Percentiles rank a stretch among this genome's conserved stretches.
These are phyloP conservation scores for Sanguinoderma infundibulare DNA, from an alignment of 1,284 basidiomycete species.

Conservation along the genomic window DNA sequence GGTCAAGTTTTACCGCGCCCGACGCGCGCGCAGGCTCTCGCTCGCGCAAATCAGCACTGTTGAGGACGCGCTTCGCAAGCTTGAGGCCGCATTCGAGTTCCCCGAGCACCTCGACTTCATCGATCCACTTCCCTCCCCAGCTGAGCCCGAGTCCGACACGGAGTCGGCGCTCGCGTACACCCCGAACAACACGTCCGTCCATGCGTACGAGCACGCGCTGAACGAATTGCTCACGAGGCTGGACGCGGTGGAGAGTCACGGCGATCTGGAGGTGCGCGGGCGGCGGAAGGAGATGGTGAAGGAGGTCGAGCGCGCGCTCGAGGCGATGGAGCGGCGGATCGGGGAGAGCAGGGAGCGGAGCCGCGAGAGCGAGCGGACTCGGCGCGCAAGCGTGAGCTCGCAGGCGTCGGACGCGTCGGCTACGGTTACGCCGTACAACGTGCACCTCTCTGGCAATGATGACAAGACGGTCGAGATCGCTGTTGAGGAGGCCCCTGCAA, in stretches of 20 bases:
- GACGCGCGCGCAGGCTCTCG: constrained; percentile 28
- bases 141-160: constrained; percentile 11
- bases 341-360: constrained; percentile 38
- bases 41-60: constrained; percentile 32
- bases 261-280: constrained; percentile 59
- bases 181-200: constrained; percentile 50
- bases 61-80: constrained; percentile 33
- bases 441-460: not conserved
- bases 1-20: constrained; percentile 23
- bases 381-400: constrained; percentile 7
- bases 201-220: constrained; percentile 56
- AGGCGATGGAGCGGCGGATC: constrained; percentile 44
- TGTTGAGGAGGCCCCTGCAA: not conserved
- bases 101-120: constrained; percentile 39
- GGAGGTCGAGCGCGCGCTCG: constrained; percentile 61
- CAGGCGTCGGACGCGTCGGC: not conserved
- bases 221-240: constrained; percentile 64
- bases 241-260: constrained; percentile 70
- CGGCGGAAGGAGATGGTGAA: constrained; percentile 61
- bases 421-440: not conserved
- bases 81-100: constrained; percentile 37
- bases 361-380: constrained; percentile 9
- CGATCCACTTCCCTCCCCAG: constrained; percentile 2
- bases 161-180: constrained; percentile 39
- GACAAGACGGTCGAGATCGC: not conserved